Percentiles rank a stretch among this genome's conserved stretches.
These are phyloP conservation scores for Hyphodiscus sp. DNA, from an alignment of 2,329 filamentous ascomycete genomes.

Conservation along the genomic window DNA sequence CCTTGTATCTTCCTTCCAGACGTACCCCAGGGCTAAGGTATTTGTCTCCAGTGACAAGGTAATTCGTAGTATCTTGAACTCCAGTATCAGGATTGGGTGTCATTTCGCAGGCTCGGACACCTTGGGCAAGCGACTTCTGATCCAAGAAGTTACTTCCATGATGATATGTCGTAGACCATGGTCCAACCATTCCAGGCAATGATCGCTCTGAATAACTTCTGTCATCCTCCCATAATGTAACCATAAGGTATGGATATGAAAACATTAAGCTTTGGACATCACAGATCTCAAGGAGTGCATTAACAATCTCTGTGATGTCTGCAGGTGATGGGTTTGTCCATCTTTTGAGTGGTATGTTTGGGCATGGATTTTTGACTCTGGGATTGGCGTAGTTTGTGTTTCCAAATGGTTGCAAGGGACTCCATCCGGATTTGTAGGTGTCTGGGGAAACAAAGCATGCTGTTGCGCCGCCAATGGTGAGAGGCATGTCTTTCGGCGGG, in stretches of 20 bases:
- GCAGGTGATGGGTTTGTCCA: not conserved
- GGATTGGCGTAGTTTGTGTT: slow-evolving; percentile 1
- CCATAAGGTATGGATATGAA: not conserved
- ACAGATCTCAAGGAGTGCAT: not conserved
- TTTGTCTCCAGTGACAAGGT: not conserved
- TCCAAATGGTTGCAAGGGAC: not conserved
- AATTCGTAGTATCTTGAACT: not conserved
- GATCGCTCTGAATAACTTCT: not conserved
- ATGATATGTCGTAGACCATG: not conserved
- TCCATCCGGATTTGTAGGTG: not conserved
- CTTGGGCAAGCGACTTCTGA: not conserved
- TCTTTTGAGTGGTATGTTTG: not conserved
- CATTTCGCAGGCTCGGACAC: not conserved
- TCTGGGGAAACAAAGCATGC: not conserved
- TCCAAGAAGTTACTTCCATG: not conserved
- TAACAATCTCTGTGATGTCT: not conserved
- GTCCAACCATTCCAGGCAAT: not conserved
- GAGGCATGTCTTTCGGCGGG: not conserved
- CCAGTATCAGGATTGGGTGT: not conserved
- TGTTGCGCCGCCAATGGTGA: not conserved
- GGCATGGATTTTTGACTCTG: not conserved
- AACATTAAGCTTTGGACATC: not conserved
- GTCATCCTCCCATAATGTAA: not conserved
- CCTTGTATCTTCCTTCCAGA: not conserved
- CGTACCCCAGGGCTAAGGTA: not conserved